These are phyloP conservation scores for Aspergillus oerlinghausenensis DNA, from an alignment of 2,329 filamentous ascomycete genomes.

Conservation along the genomic window DNA sequence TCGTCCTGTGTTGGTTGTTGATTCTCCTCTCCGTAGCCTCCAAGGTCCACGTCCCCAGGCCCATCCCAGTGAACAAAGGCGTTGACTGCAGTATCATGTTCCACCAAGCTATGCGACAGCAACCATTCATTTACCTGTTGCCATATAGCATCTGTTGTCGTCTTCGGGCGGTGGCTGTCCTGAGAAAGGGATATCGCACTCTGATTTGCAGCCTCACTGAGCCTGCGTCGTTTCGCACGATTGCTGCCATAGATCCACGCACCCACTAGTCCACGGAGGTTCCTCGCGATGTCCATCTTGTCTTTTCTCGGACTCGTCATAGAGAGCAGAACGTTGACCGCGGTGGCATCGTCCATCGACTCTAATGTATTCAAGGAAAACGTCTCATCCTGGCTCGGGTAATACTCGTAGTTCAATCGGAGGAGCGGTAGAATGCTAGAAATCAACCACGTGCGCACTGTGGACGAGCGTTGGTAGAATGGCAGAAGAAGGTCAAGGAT, in stretches of 20 bases:
- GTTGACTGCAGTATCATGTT: constrained; percentile 47
- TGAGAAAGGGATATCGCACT: constrained; percentile 26
- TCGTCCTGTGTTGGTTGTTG: constrained; percentile 41
- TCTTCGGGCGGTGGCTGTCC: constrained; percentile 14
- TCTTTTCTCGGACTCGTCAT: constrained; percentile 33
- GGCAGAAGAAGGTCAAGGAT: constrained; percentile 53
- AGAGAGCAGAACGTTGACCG: constrained; percentile 51
- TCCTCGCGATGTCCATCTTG: constrained; percentile 44
- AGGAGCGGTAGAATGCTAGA: constrained; percentile 56
- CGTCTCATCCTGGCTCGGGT: constrained; percentile 45
- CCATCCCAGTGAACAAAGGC: constrained; percentile 57
- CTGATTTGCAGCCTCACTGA: constrained; percentile 30
- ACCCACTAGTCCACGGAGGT: constrained; percentile 55
- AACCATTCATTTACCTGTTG: constrained; percentile 58
- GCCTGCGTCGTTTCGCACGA: constrained; percentile 50
- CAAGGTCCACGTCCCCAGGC: constrained; percentile 55
- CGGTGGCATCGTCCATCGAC: constrained; percentile 46
- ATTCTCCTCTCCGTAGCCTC: constrained; percentile 46
- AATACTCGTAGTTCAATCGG: constrained; percentile 60
- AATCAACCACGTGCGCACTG: constrained; percentile 56
- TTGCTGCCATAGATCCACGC: constrained; percentile 60
- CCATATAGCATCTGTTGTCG: constrained; percentile 45
- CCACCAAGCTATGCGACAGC: constrained; percentile 47
- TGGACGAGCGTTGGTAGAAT: constrained; percentile 51
- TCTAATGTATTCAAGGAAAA: constrained; percentile 51